phyloP scores from a whole-genome alignment of 176 grass and related monocot genomes.

The Carex littledalei region DNA sequence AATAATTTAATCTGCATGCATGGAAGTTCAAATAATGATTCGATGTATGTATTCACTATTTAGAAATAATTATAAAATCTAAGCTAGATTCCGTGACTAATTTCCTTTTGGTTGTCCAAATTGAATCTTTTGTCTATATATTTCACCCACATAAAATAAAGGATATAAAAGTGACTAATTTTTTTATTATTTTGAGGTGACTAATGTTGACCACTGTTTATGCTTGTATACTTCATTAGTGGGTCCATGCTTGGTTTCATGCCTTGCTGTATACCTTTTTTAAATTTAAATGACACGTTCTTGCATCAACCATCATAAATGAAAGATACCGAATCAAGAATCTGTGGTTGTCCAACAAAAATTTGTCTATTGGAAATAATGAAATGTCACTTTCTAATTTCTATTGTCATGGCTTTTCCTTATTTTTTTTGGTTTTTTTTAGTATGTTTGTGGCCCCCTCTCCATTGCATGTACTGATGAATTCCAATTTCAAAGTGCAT shows the following conservation, averaged over 20 bases:
- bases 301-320: neutral
- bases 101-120: neutral
- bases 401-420: no score
- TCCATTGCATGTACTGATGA: neutral
- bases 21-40: neutral
- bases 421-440: neutral
- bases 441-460: neutral
- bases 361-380: neutral
- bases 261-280: neutral
- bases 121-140: neutral
- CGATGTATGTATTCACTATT: no score
- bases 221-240: neutral
- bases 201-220: neutral
- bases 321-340: constrained; percentile 12
- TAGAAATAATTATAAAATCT: neutral
- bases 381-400: neutral
- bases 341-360: neutral
- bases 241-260: neutral
- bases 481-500: no score
- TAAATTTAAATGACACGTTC: neutral
- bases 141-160: neutral
- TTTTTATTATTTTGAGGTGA: neutral
- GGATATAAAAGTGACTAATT: neutral
- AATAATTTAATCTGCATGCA: neutral
- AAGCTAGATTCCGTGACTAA: neutral